phyloP scores from a whole-genome alignment of 2,329 filamentous ascomycete genomes.

The Botrytis elliptica region DNA sequence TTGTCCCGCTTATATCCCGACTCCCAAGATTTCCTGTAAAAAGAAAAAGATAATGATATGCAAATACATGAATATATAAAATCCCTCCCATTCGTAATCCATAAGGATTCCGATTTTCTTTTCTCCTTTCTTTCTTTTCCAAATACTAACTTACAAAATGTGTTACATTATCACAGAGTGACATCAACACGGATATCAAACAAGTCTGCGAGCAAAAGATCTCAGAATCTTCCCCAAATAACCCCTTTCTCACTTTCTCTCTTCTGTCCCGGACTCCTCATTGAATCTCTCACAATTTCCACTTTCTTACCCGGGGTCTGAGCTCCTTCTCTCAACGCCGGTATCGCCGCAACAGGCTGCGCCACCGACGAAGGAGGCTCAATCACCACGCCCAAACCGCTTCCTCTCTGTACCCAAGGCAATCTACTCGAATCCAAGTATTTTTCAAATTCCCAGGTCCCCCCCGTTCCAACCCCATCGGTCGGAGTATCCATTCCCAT shows the following conservation, averaged over 20 bases:
- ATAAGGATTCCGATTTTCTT: neutral
- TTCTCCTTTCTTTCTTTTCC: neutral
- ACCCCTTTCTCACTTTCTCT: slow-evolving; percentile 6
- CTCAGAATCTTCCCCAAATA: neutral
- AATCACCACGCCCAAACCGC: neutral
- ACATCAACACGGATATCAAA: neutral
- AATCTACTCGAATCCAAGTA: neutral
- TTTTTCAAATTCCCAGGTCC: slow-evolving; percentile 17
- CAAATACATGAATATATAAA: neutral
- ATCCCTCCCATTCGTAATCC: neutral
- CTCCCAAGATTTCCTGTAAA: neutral
- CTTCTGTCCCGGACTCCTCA: neutral
- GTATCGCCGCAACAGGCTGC: neutral
- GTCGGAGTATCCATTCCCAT: slow-evolving; percentile 3
- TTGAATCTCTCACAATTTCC: neutral
- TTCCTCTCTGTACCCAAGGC: neutral
- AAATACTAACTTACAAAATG: neutral
- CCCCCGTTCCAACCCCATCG: slow-evolving; percentile 1
- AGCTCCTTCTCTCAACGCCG: neutral
- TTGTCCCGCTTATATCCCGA: neutral
- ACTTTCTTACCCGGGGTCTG: neutral
- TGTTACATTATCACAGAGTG: neutral
- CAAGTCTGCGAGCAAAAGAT: neutral
- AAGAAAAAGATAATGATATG: neutral
- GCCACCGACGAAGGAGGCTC: neutral